These are phyloP conservation scores for Exophiala bonariae DNA, from an alignment of 2,329 filamentous ascomycete genomes.

Conservation along the genomic window DNA sequence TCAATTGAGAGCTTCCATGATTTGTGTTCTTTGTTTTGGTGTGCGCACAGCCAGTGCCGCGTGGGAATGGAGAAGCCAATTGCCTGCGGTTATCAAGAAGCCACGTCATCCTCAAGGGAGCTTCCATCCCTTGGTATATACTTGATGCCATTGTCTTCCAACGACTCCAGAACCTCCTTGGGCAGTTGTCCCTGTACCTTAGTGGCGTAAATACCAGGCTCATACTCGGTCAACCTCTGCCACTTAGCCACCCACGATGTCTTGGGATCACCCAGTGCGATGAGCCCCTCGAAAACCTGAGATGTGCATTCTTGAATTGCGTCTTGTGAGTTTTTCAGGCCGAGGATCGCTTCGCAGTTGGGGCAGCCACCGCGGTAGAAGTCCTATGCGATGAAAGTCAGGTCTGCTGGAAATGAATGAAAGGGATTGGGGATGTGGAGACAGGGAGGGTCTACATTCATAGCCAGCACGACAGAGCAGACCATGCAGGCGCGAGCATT, in stretches of 20 bases:
- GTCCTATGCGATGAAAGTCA: slow-evolving; percentile 56
- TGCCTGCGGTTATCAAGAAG: slow-evolving; percentile 9
- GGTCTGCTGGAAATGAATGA: background rate
- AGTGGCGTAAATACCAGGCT: slow-evolving; percentile 86
- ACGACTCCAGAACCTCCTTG: slow-evolving; percentile 55
- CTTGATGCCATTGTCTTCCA: slow-evolving; percentile 61
- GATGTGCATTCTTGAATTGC: slow-evolving; percentile 90
- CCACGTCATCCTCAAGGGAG: slow-evolving; percentile 43
- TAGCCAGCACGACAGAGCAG: slow-evolving; percentile 89
- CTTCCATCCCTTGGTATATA: slow-evolving; percentile 58
- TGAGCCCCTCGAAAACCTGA: slow-evolving; percentile 90
- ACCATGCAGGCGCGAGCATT: slow-evolving; percentile 97
- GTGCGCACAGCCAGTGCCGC: no score
- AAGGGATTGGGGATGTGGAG: background rate
- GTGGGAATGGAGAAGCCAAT: background rate
- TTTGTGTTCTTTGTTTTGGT: no score
- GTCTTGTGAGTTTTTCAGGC: slow-evolving; percentile 75
- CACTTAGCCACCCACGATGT: slow-evolving; percentile 95
- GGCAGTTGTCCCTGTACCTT: slow-evolving; percentile 79
- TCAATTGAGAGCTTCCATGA: no score
- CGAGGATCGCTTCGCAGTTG: slow-evolving; percentile 92
- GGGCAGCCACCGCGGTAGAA: slow-evolving; percentile 88
- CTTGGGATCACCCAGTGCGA: slow-evolving; percentile 78
- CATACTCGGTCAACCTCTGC: slow-evolving; percentile 87
- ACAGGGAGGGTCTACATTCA: slow-evolving; percentile 54